These are phyloP conservation scores for Syncephalis plumigaleata DNA, from an alignment of 371 early-diverging fungal genomes.

Conservation along the genomic window DNA sequence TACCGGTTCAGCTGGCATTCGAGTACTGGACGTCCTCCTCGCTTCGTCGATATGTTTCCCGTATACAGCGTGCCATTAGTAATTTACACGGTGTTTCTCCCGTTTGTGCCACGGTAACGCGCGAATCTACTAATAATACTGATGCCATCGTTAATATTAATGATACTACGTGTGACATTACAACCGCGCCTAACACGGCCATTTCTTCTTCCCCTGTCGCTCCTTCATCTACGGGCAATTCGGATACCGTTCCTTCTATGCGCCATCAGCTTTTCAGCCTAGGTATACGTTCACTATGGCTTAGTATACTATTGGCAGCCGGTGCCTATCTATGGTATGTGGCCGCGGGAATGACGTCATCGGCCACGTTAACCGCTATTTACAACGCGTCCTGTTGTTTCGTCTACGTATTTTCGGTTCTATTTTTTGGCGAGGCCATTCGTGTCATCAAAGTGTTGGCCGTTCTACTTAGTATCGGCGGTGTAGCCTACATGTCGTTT, in stretches of 20 bases:
- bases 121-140: no score
- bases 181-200: no score
- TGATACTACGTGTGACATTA: no score
- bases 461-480: conserved; percentile 41
- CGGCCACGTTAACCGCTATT: conserved; percentile 63
- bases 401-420: conserved; percentile 57
- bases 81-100: conserved; percentile 2
- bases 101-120: no score
- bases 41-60: conserved; percentile 5
- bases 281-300: conserved; percentile 14
- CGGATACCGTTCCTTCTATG: no score
- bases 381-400: conserved; percentile 70
- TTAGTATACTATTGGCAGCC: conserved; percentile 37
- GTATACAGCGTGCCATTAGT: conserved; percentile 5
- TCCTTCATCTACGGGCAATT: no score
- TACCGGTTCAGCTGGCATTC: conserved; percentile 38
- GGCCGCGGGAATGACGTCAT: conserved; percentile 48
- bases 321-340: conserved; percentile 71
- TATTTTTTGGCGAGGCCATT: conserved; percentile 41
- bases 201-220: no score
- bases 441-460: conserved; percentile 34
- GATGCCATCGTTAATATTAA: no score
- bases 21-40: conserved; percentile 5
- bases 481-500: conserved; percentile 46
- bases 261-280: no score